These are phyloP conservation scores for Mycena capillaripes DNA, from an alignment of 768 basidiomycete species.

Conservation along the genomic window DNA sequence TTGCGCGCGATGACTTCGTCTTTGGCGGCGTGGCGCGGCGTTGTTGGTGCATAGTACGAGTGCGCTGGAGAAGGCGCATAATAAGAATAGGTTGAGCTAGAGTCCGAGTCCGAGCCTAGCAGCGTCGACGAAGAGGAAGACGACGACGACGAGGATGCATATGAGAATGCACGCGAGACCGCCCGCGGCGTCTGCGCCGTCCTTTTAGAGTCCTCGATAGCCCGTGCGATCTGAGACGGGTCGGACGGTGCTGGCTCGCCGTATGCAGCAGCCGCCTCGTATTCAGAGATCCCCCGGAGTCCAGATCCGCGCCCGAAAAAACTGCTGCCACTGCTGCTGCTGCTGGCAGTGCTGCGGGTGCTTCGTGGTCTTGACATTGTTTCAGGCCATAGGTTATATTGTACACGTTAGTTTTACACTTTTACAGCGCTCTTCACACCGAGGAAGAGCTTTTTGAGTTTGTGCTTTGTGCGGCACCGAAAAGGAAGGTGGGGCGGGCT, in stretches of 20 bases:
- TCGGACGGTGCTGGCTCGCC: constrained; percentile 33
- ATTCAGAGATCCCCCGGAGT: constrained; percentile 7
- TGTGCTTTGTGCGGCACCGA: neutral
- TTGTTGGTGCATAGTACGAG: constrained; percentile 2
- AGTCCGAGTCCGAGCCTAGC: constrained; percentile 5
- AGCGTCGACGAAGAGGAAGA: constrained; percentile 18
- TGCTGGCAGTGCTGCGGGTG: neutral
- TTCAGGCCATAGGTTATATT: neutral
- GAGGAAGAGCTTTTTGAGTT: no score
- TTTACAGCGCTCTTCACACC: no score
- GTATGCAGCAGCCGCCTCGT: constrained; percentile 13
- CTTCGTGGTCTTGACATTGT: neutral
- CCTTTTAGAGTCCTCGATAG: constrained; percentile 23
- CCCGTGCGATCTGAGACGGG: constrained; percentile 29
- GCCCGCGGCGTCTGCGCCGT: neutral
- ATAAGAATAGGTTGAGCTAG: neutral
- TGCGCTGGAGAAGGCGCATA: neutral
- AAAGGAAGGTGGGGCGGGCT: neutral
- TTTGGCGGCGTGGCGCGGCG: constrained; percentile 31
- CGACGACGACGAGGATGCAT: constrained; percentile 3
- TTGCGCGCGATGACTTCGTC: constrained; percentile 32
- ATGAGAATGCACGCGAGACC: constrained; percentile 21
- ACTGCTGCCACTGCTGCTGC: neutral
- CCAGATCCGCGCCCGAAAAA: neutral
- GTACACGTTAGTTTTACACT: neutral